These are phyloP conservation scores for Megacollybia marginata DNA, from an alignment of 768 basidiomycete genomes.

Conservation along the genomic window DNA sequence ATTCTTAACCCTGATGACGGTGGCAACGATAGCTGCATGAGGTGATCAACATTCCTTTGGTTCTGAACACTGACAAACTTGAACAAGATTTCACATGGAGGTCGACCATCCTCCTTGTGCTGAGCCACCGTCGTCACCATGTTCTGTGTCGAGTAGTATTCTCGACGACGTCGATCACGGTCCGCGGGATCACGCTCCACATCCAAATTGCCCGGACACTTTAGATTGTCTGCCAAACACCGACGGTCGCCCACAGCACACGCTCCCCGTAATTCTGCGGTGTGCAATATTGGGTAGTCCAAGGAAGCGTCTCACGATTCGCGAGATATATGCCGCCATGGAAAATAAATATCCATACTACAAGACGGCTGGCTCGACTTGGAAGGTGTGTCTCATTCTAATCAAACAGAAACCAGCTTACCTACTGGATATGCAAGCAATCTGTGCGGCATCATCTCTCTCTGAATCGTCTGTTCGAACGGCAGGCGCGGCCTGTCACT, in stretches of 20 bases:
- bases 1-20: constrained; percentile 49
- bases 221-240: constrained; percentile 75
- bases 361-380: constrained; percentile 71
- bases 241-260: constrained; percentile 73
- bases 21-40: constrained; percentile 30
- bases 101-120: constrained; percentile 15
- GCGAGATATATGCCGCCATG: constrained; percentile 84
- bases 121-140: constrained; percentile 27
- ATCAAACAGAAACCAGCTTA: not conserved
- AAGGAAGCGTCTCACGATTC: constrained; percentile 69
- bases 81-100: constrained; percentile 2
- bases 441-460: constrained; percentile 83
- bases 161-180: constrained; percentile 13
- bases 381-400: constrained; percentile 57
- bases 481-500: constrained; percentile 73
- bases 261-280: constrained; percentile 76
- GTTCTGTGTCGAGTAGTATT: constrained; percentile 24
- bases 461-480: constrained; percentile 74
- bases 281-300: constrained; percentile 78
- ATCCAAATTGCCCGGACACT: constrained; percentile 73
- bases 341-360: constrained; percentile 81
- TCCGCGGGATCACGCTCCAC: constrained; percentile 45
- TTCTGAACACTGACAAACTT: constrained; percentile 10
- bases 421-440: constrained; percentile 43
- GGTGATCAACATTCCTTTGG: constrained; percentile 19